Evolutionary conservation across 176 grass and related monocot species (phyloP).

Genomic region (Metroxylon sagu): DNA sequence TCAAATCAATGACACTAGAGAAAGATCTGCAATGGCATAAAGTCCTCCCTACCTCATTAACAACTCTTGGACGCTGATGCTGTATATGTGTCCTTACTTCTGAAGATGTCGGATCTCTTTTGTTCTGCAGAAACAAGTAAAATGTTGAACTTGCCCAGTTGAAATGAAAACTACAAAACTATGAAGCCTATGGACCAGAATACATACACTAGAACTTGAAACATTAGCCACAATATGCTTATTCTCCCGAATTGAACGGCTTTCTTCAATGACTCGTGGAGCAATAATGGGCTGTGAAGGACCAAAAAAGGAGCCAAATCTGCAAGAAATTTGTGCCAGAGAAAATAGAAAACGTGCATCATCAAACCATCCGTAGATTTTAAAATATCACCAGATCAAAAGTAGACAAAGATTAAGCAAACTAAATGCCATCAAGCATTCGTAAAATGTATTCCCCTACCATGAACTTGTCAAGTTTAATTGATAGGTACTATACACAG

Average conservation of each 20-base stretch:
- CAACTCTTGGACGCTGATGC: conserved; percentile 30
- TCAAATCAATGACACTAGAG: no score
- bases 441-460: no score
- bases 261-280: conserved; percentile 70
- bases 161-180: no score
- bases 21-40: neutral
- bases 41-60: conserved; percentile 43
- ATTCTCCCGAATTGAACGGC: conserved; percentile 42
- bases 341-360: no score
- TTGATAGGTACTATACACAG: no score
- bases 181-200: neutral
- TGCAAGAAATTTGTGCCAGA: conserved; percentile 5
- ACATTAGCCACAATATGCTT: conserved; percentile 23
- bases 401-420: no score
- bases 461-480: no score
- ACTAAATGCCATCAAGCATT: no score
- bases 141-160: no score
- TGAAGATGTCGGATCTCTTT: conserved; percentile 20
- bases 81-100: conserved; percentile 12
- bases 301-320: conserved; percentile 86
- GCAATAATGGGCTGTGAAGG: conserved; percentile 56
- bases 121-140: conserved; percentile 25
- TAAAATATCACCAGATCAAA: no score
- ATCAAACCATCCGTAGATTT: no score
- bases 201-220: conserved; percentile 20